A percentile compares a stretch with the other conserved stretches of the same genome.
These are phyloP conservation scores for Lathyrus aphaca DNA, from an alignment of 306 rosid genomes.

Conservation along the genomic window DNA sequence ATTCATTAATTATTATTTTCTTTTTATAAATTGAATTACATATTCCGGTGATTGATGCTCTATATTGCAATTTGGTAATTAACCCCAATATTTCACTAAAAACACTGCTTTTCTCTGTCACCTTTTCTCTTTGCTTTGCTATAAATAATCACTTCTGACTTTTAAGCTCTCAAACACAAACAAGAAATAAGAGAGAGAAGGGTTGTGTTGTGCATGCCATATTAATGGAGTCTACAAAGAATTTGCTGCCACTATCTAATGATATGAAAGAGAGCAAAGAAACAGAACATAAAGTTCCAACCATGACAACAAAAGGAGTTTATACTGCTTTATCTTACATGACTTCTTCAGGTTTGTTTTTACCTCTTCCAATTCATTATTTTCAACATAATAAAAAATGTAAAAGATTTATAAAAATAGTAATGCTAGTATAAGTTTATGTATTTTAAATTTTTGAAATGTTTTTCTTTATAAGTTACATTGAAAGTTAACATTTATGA, in stretches of 20 bases:
- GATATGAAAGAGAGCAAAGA: slow-evolving; percentile 32
- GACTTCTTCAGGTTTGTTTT: slow-evolving; percentile 63
- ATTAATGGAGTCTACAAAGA: slow-evolving; percentile 45
- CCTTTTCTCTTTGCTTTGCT: slow-evolving; percentile 15
- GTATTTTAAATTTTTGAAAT: no score
- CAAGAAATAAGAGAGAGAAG: slow-evolving; percentile 1
- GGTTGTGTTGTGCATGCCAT: slow-evolving; percentile 1
- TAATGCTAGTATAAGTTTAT: no score
- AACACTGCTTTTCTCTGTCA: not conserved
- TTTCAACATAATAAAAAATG: not conserved
- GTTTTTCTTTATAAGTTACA: no score
- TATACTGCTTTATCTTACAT: slow-evolving; percentile 71
- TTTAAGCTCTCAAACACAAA: slow-evolving; percentile 10
- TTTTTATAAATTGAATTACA: no score
- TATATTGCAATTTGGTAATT: no score
- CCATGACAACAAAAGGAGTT: slow-evolving; percentile 65
- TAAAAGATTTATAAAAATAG: no score
- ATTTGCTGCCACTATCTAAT: slow-evolving; percentile 45
- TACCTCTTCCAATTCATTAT: not conserved
- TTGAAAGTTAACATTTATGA: no score
- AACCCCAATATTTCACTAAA: no score
- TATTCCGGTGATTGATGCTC: no score
- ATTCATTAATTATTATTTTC: no score
- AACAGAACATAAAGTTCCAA: slow-evolving; percentile 39
- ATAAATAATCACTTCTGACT: slow-evolving; percentile 12